Conservation (phyloP, 768 basidiomycete genomes). For the Lyophyllum shimeji region DNA sequence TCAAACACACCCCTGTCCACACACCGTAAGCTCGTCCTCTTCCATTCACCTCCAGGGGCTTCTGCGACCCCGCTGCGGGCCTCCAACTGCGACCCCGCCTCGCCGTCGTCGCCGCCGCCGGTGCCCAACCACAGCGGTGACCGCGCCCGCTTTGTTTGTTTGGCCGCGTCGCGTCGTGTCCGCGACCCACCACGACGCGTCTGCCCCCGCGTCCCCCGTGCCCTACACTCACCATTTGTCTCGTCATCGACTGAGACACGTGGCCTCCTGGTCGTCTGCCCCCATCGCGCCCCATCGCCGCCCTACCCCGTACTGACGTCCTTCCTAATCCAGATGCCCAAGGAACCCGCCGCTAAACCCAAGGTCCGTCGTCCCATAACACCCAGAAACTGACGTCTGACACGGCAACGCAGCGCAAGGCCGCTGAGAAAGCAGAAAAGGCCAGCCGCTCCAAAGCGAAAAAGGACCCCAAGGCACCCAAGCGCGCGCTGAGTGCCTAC, state of each 20-base stretch:
- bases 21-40: neutral
- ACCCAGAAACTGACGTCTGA: conserved; percentile 1
- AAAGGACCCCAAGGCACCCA: conserved; percentile 85
- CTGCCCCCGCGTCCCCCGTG: neutral
- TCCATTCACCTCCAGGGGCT: neutral
- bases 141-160: conserved; percentile 14
- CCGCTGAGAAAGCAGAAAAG: conserved; percentile 71
- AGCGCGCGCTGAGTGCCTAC: conserved; percentile 93
- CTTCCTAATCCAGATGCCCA: conserved; percentile 63
- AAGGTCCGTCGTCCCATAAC: conserved; percentile 49
- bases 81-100: neutral
- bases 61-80: neutral
- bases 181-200: conserved; percentile 14
- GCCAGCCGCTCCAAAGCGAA: conserved; percentile 50
- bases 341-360: conserved; percentile 57
- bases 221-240: neutral
- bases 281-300: neutral
- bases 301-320: neutral
- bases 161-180: conserved; percentile 13
- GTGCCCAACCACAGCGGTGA: neutral
- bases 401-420: conserved; percentile 64
- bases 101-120: conserved; percentile 1
- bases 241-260: neutral
- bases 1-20: neutral
- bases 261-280: neutral